A percentile compares a stretch with the other conserved stretches of the same genome.
These are phyloP conservation scores for Debaryomyces castellii DNA, from an alignment of 805 yeast species.

Conservation along the genomic window DNA sequence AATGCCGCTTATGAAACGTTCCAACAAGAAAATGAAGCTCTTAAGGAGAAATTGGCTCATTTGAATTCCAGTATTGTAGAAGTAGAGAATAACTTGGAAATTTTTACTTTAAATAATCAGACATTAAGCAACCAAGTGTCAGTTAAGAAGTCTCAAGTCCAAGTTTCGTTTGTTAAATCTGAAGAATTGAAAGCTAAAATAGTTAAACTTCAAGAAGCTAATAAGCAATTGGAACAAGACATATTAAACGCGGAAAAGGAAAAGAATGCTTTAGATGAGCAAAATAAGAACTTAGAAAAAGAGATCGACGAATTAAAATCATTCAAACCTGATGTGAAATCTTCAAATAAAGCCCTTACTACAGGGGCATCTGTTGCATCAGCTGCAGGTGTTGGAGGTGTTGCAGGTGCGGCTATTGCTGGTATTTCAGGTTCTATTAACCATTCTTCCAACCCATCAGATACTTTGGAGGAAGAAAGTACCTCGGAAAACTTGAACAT, in stretches of 20 bases:
- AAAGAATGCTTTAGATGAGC: slow-evolving; percentile 11
- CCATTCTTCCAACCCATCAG: not conserved
- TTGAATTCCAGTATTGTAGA: slow-evolving; percentile 67
- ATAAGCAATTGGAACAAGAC: slow-evolving; percentile 22
- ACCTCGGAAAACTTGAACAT: too few relatives aligned
- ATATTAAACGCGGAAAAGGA: slow-evolving; percentile 17
- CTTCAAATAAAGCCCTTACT: not conserved
- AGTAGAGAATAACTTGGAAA: slow-evolving; percentile 54
- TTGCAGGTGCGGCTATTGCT: slow-evolving; percentile 2
- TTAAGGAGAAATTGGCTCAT: slow-evolving; percentile 67
- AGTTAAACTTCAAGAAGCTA: slow-evolving; percentile 22
- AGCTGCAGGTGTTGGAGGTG: slow-evolving; percentile 15
- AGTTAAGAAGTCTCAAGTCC: slow-evolving; percentile 69
- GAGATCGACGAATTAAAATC: not conserved
- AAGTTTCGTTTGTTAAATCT: slow-evolving; percentile 53
- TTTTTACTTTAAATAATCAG: slow-evolving; percentile 52
- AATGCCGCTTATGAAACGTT: slow-evolving; percentile 61
- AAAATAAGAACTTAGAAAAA: slow-evolving; percentile 9
- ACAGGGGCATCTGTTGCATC: slow-evolving; percentile 16
- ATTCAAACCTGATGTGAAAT: not conserved
- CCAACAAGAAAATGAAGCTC: slow-evolving; percentile 62
- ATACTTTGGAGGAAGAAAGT: too few relatives aligned
- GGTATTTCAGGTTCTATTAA: slow-evolving; percentile 2
- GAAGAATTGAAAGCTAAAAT: slow-evolving; percentile 35
- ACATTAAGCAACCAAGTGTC: slow-evolving; percentile 63